Conservation (phyloP, 2,329 filamentous ascomycete genomes). For the Aspergillus clavatus region DNA sequence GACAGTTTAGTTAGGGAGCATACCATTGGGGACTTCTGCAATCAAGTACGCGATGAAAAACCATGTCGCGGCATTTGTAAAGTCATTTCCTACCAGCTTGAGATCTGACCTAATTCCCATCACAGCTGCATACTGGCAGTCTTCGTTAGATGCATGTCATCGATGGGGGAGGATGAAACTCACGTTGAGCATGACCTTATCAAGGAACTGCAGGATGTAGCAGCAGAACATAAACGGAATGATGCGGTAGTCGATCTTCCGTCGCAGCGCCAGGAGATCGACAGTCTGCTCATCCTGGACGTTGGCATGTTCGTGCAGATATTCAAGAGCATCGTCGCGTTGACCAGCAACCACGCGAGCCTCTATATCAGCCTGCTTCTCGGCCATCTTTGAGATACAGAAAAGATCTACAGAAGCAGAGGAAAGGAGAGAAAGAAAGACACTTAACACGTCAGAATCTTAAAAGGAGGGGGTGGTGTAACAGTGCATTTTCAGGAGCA, state of each 20-base stretch:
- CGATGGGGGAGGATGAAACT: neutral
- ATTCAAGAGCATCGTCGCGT: conserved; percentile 28
- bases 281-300: conserved; percentile 22
- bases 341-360: neutral
- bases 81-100: conserved; percentile 55
- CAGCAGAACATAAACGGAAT: conserved; percentile 59
- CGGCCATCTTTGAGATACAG: conserved; percentile 1
- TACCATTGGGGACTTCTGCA: conserved; percentile 58
- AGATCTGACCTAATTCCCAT: conserved; percentile 59
- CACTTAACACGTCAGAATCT: neutral
- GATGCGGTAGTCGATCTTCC: conserved; percentile 56
- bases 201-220: conserved; percentile 60
- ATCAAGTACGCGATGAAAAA: conserved; percentile 59
- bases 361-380: conserved; percentile 6
- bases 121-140: conserved; percentile 56
- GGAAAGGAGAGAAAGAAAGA: neutral
- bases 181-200: conserved; percentile 61
- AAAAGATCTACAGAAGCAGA: neutral
- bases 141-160: neutral
- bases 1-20: conserved; percentile 7
- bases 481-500: no score
- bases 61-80: conserved; percentile 57
- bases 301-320: conserved; percentile 30
- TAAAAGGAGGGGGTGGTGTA: neutral
- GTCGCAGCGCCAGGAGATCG: conserved; percentile 46